A percentile compares a stretch with the other conserved stretches of the same genome.
These are phyloP conservation scores for Boletus patriciae DNA, from an alignment of 768 basidiomycete species.

Conservation along the genomic window DNA sequence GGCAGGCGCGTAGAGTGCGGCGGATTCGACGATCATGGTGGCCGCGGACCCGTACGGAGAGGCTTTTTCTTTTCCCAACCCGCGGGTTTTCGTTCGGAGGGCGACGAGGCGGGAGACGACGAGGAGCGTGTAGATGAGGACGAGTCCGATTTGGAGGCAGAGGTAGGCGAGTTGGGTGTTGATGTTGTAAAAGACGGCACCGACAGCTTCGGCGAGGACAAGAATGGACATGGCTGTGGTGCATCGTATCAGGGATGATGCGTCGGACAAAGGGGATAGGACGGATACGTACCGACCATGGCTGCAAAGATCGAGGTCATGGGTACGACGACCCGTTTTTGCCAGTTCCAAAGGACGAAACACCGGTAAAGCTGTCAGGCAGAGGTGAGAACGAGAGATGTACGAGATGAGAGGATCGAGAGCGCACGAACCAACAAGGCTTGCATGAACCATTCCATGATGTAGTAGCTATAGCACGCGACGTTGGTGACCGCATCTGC, in stretches of 20 bases:
- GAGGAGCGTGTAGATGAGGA: slow-evolving; percentile 33
- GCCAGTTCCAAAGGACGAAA: slow-evolving; percentile 16
- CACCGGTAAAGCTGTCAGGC: slow-evolving; percentile 17
- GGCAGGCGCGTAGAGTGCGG: slow-evolving; percentile 28
- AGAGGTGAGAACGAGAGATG: neutral
- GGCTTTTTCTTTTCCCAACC: slow-evolving; percentile 11
- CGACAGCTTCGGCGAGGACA: slow-evolving; percentile 11
- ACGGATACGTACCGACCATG: slow-evolving; percentile 14
- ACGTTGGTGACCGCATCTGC: neutral
- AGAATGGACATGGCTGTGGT: slow-evolving; percentile 17
- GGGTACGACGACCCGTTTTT: slow-evolving; percentile 12
- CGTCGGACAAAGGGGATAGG: neutral
- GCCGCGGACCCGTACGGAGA: slow-evolving; percentile 28
- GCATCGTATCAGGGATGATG: neutral
- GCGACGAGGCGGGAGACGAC: slow-evolving; percentile 31
- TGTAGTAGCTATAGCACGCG: slow-evolving; percentile 18
- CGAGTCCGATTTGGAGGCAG: slow-evolving; percentile 29
- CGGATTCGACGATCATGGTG: slow-evolving; percentile 39
- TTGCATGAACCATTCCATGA: slow-evolving; percentile 35
- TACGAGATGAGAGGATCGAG: neutral
- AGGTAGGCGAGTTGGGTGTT: slow-evolving; percentile 29
- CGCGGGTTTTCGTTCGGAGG: slow-evolving; percentile 20
- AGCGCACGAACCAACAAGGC: slow-evolving; percentile 16
- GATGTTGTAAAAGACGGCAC: slow-evolving; percentile 21
- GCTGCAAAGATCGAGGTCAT: slow-evolving; percentile 14